These are phyloP conservation scores for Leccinum uliginosum DNA, from an alignment of 768 basidiomycete species.

Conservation along the genomic window DNA sequence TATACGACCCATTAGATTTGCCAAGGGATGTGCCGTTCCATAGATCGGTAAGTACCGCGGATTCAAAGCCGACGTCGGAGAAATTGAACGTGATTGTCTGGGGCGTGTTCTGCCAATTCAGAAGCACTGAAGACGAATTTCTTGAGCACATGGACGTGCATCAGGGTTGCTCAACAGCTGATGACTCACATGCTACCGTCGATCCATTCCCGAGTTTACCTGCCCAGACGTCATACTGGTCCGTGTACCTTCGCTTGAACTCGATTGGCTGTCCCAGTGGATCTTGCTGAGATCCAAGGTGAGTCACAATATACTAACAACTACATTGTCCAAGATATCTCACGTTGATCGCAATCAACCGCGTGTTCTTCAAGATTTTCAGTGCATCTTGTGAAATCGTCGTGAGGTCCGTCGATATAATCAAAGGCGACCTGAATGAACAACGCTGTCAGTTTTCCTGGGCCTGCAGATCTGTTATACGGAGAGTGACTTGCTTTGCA, in stretches of 20 bases:
- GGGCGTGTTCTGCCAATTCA: too few relatives aligned
- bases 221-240: slow-evolving; percentile 7
- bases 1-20: background rate
- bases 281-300: slow-evolving; percentile 7
- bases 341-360: slow-evolving; percentile 7
- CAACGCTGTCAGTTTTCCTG: background rate
- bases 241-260: slow-evolving; percentile 10
- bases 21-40: slow-evolving; percentile 2
- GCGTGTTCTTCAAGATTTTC: slow-evolving; percentile 2
- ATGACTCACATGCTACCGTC: slow-evolving; percentile 6
- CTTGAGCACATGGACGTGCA: background rate
- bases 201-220: slow-evolving; percentile 8
- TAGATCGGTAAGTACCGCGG: slow-evolving; percentile 3
- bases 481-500: slow-evolving; percentile 5
- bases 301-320: background rate
- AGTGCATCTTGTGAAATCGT: background rate
- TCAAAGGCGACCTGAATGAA: slow-evolving; percentile 7
- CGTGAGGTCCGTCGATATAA: slow-evolving; percentile 14
- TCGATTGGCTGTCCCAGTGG: slow-evolving; percentile 2
- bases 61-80: slow-evolving; percentile 1
- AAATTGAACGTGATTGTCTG: slow-evolving; percentile 4
- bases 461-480: too few relatives aligned
- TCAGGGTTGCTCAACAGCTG: too few relatives aligned
- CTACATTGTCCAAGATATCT: background rate
- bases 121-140: background rate